phyloP scores from a whole-genome alignment of 2,329 filamentous ascomycete species.

The Exophiala mesophila region DNA sequence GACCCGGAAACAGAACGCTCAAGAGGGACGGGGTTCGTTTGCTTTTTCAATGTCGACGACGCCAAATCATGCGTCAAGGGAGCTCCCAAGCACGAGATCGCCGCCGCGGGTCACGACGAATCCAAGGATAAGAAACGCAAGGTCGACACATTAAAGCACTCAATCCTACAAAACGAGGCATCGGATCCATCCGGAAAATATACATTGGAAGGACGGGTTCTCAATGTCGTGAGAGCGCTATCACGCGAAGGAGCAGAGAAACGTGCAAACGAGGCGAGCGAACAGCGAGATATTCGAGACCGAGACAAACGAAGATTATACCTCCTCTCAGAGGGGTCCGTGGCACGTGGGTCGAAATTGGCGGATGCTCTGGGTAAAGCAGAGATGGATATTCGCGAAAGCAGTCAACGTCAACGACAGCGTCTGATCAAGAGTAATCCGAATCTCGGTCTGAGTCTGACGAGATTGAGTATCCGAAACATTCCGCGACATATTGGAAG shows the following conservation, averaged over 20 bases:
- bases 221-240: slow-evolving; percentile 80
- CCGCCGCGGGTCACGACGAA: slow-evolving; percentile 37
- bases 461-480: slow-evolving; percentile 85
- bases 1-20: slow-evolving; percentile 80
- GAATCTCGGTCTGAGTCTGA: slow-evolving; percentile 79
- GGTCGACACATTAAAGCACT: slow-evolving; percentile 59
- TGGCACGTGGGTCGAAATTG: slow-evolving; percentile 69
- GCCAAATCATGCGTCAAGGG: slow-evolving; percentile 69
- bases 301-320: slow-evolving; percentile 89
- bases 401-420: slow-evolving; percentile 80
- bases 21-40: slow-evolving; percentile 90
- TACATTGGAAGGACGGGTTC: slow-evolving; percentile 81
- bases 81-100: slow-evolving; percentile 57
- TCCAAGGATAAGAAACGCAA: slow-evolving; percentile 36
- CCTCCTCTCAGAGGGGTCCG: slow-evolving; percentile 78
- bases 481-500: slow-evolving; percentile 76
- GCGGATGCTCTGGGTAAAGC: slow-evolving; percentile 70
- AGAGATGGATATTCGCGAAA: slow-evolving; percentile 82
- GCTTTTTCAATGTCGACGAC: slow-evolving; percentile 75
- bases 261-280: slow-evolving; percentile 64
- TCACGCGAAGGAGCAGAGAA: slow-evolving; percentile 73
- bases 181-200: slow-evolving; percentile 78
- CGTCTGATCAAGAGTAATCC: slow-evolving; percentile 88
- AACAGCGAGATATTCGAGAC: slow-evolving; percentile 57
- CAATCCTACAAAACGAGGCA: slow-evolving; percentile 80